Percentiles rank a stretch among this genome's conserved stretches.
Conservation (phyloP, 208 protist genomes). For the Phytomonas sp. region DNA sequence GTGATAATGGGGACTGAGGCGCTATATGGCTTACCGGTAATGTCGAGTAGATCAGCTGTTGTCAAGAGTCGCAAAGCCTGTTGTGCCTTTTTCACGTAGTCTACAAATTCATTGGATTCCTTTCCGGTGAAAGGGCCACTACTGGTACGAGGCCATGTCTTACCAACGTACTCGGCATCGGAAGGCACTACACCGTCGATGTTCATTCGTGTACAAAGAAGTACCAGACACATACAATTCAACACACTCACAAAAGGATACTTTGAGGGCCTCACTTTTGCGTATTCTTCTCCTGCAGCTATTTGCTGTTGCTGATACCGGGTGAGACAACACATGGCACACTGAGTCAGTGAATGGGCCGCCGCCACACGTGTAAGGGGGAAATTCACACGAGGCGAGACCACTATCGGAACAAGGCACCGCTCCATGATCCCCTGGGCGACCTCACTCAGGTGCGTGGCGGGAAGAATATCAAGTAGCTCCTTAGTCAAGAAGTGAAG, state of each 20-base stretch:
- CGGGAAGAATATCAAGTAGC: slow-evolving; percentile 33
- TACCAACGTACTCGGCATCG: background rate
- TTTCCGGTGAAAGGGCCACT: background rate
- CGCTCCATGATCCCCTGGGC: slow-evolving; percentile 41
- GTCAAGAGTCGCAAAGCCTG: background rate
- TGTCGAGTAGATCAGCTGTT: background rate
- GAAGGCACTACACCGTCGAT: background rate
- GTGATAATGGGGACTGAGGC: background rate
- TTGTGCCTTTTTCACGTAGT: background rate
- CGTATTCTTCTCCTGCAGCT: background rate
- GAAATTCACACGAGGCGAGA: slow-evolving; percentile 42
- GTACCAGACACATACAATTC: background rate
- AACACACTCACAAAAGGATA: background rate
- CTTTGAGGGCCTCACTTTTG: background rate
- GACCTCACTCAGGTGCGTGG: slow-evolving; percentile 17
- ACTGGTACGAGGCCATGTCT: background rate
- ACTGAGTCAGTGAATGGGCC: slow-evolving; percentile 15
- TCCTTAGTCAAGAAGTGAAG: slow-evolving; percentile 56
- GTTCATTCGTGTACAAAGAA: background rate
- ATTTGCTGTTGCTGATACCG: background rate
- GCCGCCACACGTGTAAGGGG: slow-evolving; percentile 16
- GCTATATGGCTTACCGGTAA: background rate
- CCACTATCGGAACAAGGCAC: slow-evolving; percentile 63
- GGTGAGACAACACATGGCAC: slow-evolving; percentile 29
- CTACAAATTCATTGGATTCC: background rate